Percentiles rank a stretch among this genome's conserved stretches.
These are phyloP conservation scores for Favolaschia claudopus DNA, from an alignment of 768 basidiomycete genomes.

Conservation along the genomic window DNA sequence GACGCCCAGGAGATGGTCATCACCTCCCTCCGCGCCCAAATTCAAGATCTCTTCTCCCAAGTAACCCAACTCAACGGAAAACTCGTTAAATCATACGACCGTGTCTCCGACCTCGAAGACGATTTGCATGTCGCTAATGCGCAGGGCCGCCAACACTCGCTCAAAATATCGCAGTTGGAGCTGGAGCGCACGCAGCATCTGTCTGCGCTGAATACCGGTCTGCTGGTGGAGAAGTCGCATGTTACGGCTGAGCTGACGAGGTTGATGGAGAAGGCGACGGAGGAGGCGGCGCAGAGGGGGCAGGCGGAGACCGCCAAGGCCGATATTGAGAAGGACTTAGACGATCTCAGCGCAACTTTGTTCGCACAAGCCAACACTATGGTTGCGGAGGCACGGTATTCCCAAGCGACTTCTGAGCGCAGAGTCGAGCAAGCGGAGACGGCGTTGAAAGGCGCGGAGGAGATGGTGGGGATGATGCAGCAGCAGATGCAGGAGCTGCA, in stretches of 20 bases:
- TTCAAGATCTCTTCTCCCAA: slow-evolving; percentile 88
- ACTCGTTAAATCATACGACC: slow-evolving; percentile 90
- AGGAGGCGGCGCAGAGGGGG: slow-evolving; percentile 90
- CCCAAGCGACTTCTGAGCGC: slow-evolving; percentile 67
- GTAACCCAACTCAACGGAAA: slow-evolving; percentile 91
- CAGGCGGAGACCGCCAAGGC: slow-evolving; percentile 85
- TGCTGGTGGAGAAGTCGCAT: slow-evolving; percentile 90
- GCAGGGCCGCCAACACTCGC: slow-evolving; percentile 62
- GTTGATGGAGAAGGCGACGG: slow-evolving; percentile 93
- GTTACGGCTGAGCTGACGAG: slow-evolving; percentile 92
- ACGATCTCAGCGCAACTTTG: slow-evolving; percentile 89
- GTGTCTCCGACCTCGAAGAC: slow-evolving; percentile 93
- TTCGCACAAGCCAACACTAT: slow-evolving; percentile 96
- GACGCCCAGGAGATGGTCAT: slow-evolving; percentile 89
- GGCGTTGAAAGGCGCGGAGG: slow-evolving; percentile 84
- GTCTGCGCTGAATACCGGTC: slow-evolving; percentile 87
- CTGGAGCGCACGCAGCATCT: slow-evolving; percentile 87
- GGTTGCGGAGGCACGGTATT: slow-evolving; percentile 93
- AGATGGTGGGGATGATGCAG: slow-evolving; percentile 86
- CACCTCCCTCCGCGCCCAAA: slow-evolving; percentile 77
- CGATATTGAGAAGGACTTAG: slow-evolving; percentile 92
- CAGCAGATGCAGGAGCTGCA: slow-evolving; percentile 81
- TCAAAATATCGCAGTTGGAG: slow-evolving; percentile 82
- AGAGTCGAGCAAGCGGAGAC: slow-evolving; percentile 80
- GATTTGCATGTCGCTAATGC: slow-evolving; percentile 74